These are phyloP conservation scores for Crithidia mellificae DNA, from an alignment of 208 protist genomes.

Conservation along the genomic window DNA sequence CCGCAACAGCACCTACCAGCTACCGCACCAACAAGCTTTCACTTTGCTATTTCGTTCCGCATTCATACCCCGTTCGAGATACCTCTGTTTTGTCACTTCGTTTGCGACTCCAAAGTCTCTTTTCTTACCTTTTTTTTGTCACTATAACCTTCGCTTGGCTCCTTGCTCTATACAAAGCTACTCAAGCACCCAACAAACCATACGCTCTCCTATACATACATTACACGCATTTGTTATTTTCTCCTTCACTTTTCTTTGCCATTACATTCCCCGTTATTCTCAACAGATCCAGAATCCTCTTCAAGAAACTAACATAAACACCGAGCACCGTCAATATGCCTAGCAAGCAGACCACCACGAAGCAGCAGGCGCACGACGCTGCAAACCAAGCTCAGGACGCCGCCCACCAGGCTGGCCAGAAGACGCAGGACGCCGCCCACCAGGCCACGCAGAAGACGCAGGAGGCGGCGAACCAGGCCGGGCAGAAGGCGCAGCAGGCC, in stretches of 20 bases:
- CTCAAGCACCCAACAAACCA: no score
- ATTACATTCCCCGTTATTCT: no score
- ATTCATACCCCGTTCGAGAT: neutral
- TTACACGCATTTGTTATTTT: no score
- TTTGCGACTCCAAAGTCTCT: neutral
- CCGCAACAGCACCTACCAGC: neutral
- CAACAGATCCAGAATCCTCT: neutral
- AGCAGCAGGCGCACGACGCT: neutral
- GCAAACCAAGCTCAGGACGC: neutral
- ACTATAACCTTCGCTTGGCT: neutral
- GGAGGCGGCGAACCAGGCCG: neutral
- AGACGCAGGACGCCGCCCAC: constrained; percentile 8
- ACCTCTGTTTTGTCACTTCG: neutral
- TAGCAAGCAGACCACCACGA: neutral
- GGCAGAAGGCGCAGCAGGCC: constrained; percentile 6
- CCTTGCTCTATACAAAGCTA: no score
- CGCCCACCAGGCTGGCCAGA: neutral
- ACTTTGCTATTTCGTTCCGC: neutral
- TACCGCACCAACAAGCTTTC: no score
- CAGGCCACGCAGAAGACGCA: constrained; percentile 12
- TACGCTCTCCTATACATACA: no score
- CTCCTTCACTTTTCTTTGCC: no score
- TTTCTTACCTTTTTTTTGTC: neutral
- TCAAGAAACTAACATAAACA: neutral
- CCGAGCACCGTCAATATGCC: neutral